Percentiles rank a stretch among this genome's conserved stretches.
Evolutionary conservation across 2,329 filamentous ascomycete species (phyloP).

Genomic region (Aspergillus intermedius): DNA sequence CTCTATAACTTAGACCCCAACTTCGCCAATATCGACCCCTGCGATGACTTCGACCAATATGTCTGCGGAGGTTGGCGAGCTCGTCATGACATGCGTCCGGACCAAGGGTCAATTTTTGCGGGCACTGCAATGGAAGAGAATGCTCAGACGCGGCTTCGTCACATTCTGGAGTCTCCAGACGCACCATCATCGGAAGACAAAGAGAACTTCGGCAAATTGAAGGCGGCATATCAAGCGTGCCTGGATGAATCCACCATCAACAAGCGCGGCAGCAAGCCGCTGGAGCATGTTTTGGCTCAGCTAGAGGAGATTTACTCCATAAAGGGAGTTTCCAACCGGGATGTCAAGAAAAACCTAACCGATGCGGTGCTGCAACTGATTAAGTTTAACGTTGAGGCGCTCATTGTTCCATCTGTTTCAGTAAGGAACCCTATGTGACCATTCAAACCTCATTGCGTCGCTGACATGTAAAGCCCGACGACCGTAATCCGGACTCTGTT

Average conservation of each 20-base stretch:
- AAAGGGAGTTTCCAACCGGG: slow-evolving; percentile 17
- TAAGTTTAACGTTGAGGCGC: slow-evolving; percentile 29
- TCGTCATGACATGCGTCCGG: slow-evolving; percentile 58
- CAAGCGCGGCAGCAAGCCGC: slow-evolving; percentile 49
- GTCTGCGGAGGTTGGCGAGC: slow-evolving; percentile 63
- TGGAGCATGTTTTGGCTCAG: slow-evolving; percentile 51
- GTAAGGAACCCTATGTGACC: slow-evolving; percentile 17
- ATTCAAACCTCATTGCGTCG: neutral
- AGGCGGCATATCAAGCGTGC: slow-evolving; percentile 59
- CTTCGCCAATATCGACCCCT: slow-evolving; percentile 60
- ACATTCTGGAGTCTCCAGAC: slow-evolving; percentile 54
- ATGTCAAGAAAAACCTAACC: slow-evolving; percentile 24
- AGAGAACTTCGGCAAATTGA: slow-evolving; percentile 59
- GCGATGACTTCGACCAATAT: slow-evolving; percentile 61
- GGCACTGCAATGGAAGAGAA: slow-evolving; percentile 57
- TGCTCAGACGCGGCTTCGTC: slow-evolving; percentile 53
- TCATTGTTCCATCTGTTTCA: slow-evolving; percentile 27
- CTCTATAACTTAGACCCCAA: slow-evolving; percentile 57
- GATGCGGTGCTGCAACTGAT: slow-evolving; percentile 31
- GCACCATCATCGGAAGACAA: slow-evolving; percentile 25
- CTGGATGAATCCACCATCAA: slow-evolving; percentile 56
- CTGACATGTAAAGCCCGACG: slow-evolving; percentile 35
- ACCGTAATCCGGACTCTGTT: slow-evolving; percentile 50
- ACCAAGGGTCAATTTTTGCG: slow-evolving; percentile 56
- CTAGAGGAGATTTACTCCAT: slow-evolving; percentile 44